Evolutionary conservation across 2,329 filamentous ascomycete species (phyloP).

Genomic region (Phialemoniopsis sp.): DNA sequence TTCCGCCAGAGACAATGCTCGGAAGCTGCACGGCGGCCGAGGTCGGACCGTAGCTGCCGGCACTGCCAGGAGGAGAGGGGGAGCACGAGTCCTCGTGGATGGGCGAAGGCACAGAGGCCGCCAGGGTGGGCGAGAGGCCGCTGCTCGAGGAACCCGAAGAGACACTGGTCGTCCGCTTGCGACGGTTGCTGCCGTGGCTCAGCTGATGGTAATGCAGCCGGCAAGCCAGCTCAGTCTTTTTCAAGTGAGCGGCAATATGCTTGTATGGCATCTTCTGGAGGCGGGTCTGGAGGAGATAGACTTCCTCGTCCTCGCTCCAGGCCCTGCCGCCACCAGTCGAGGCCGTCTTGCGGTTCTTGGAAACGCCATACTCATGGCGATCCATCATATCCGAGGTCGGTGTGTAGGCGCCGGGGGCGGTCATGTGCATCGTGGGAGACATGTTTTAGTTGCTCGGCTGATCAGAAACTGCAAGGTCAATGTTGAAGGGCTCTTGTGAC

Average conservation of each 20-base stretch:
- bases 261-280: slow-evolving; percentile 89
- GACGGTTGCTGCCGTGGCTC: slow-evolving; percentile 75
- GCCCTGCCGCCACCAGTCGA: slow-evolving; percentile 73
- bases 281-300: slow-evolving; percentile 78
- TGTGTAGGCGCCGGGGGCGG: slow-evolving; percentile 38
- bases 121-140: slow-evolving; percentile 45
- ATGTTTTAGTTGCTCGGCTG: slow-evolving; percentile 29
- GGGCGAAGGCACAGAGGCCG: slow-evolving; percentile 43
- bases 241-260: slow-evolving; percentile 78
- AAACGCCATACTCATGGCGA: slow-evolving; percentile 55
- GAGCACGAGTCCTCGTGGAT: slow-evolving; percentile 44
- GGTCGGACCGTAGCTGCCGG: slow-evolving; percentile 37
- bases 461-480: slow-evolving; percentile 7
- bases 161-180: slow-evolving; percentile 70
- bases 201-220: slow-evolving; percentile 85
- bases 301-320: slow-evolving; percentile 85
- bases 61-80: slow-evolving; percentile 41
- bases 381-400: slow-evolving; percentile 50
- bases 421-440: slow-evolving; percentile 46
- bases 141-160: slow-evolving; percentile 58
- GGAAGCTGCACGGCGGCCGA: slow-evolving; percentile 49
- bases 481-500: slow-evolving; percentile 1
- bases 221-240: slow-evolving; percentile 85
- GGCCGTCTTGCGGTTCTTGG: slow-evolving; percentile 63
- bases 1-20: slow-evolving; percentile 40